These are phyloP conservation scores for Bruguiera hainesii DNA, from an alignment of 441 rosid genomes.

Conservation along the genomic window DNA sequence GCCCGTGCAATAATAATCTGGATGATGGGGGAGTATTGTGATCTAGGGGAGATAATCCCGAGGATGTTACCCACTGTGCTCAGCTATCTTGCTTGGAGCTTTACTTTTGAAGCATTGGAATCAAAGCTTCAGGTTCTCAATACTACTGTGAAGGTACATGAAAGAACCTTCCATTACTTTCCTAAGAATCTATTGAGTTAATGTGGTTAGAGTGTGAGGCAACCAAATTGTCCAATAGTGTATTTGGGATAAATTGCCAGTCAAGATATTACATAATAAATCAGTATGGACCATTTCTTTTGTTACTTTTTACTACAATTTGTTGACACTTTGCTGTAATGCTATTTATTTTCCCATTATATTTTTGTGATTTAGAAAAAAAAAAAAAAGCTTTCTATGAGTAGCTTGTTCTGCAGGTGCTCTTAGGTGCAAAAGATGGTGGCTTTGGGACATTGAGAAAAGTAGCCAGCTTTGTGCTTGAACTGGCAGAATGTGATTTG, in stretches of 20 bases:
- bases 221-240: slow-evolving; percentile 2
- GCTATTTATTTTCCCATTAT: neutral
- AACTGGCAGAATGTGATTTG: slow-evolving; percentile 79
- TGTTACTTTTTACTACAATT: neutral
- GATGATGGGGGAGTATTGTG: slow-evolving; percentile 86
- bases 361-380: slow-evolving; percentile 7
- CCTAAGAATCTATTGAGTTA: slow-evolving; percentile 2
- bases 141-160: slow-evolving; percentile 64
- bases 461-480: slow-evolving; percentile 69
- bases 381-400: neutral
- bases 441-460: slow-evolving; percentile 46
- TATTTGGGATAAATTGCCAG: slow-evolving; percentile 1
- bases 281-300: neutral
- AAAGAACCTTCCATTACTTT: slow-evolving; percentile 12
- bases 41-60: slow-evolving; percentile 72
- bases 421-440: slow-evolving; percentile 45
- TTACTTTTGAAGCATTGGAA: slow-evolving; percentile 76
- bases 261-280: neutral
- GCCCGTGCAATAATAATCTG: slow-evolving; percentile 91
- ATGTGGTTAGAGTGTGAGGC: neutral
- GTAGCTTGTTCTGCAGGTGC: slow-evolving; percentile 44
- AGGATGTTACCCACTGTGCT: slow-evolving; percentile 69
- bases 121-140: slow-evolving; percentile 91
- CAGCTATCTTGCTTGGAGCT: slow-evolving; percentile 90
- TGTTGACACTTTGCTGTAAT: slow-evolving; percentile 7